Base-by-base conservation (phyloP, 768 basidiomycete genomes). In the Russula sp. region DNA sequence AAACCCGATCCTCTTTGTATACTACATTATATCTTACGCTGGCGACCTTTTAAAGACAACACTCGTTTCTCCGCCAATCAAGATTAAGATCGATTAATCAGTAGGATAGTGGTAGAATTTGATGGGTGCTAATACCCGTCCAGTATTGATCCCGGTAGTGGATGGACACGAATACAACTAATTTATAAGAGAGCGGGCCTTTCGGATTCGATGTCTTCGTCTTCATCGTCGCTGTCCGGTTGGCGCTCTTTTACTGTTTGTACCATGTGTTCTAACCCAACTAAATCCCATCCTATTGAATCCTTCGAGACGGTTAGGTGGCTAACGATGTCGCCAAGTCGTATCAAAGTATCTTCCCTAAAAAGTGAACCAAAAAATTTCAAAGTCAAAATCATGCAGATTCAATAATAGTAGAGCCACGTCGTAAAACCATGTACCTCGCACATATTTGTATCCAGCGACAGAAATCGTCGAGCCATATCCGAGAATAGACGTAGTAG, bases 401-500 rank as follows among this genome's bases (percentile, higher is more conserved):
- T 30, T 54, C 8, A 36, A 36, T 34, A 36, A 36, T 6, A 9
- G 34, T 36, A 26, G 13, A 26, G 38, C 11, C 24, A 26, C 7
- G 46, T 34, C 20, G 38, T 20, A 30, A 36, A 50, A 9, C 20
- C 30, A 46, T 30, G 14, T 69, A 92, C 91, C 80, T 84, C n/a
- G 88, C 85, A 69, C 79, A 79, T 10, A 81, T 77, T 69, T 90
- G 87, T 40, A 82, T 77, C 92, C 92, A 93, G n/a, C 86, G 82
- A 69, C 88, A 89, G 69, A 90, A 87, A 71, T 93, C 92, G 67
- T 92, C 87, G 50, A 92, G 69, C 92, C 92, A 94, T 38, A 92
- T 82, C 73, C 90, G 91, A 74, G 83, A 87, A 73, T 92, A 94
- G n/a, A 92, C 79, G 73, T 92, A 92, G 75, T 94, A 94, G 11